These are phyloP conservation scores for Hippophae gyantsensis DNA, from an alignment of 306 rosid species.

Conservation along the genomic window DNA sequence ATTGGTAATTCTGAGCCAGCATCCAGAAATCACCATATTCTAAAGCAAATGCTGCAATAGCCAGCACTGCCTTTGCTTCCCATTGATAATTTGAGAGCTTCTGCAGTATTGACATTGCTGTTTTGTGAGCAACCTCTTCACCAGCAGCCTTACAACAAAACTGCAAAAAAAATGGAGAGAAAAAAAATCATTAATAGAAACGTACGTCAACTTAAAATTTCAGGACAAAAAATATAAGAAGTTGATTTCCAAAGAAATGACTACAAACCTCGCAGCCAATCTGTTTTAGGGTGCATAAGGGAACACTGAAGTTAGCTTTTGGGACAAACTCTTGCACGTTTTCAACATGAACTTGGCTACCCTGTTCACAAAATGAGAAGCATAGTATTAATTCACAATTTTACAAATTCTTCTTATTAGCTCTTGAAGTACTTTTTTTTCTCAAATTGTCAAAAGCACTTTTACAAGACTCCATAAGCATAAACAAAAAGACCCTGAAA, in stretches of 20 bases:
- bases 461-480: too few relatives aligned
- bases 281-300: conserved; percentile 31
- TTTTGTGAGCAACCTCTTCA: conserved; percentile 42
- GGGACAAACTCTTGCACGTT: background rate
- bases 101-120: conserved; percentile 41
- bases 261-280: conserved; percentile 27
- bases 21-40: conserved; percentile 67
- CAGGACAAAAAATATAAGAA: conserved; percentile 38
- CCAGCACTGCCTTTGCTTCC: conserved; percentile 60
- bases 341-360: conserved; percentile 4
- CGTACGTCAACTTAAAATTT: too few relatives aligned
- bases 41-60: conserved; percentile 59
- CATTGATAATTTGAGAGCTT: conserved; percentile 38
- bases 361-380: background rate
- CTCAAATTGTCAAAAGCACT: too few relatives aligned
- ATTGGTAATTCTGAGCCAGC: conserved; percentile 30
- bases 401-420: background rate
- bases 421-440: too few relatives aligned
- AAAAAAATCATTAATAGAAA: too few relatives aligned
- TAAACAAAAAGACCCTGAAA: too few relatives aligned
- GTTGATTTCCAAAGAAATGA: background rate
- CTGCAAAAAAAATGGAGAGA: conserved; percentile 14
- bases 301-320: conserved; percentile 11
- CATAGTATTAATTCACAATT: background rate
- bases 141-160: conserved; percentile 50